Percentiles rank a stretch among this genome's conserved stretches.
These are phyloP conservation scores for Closterium sp. DNA, from an alignment of 139 green algal species.

Conservation along the genomic window DNA sequence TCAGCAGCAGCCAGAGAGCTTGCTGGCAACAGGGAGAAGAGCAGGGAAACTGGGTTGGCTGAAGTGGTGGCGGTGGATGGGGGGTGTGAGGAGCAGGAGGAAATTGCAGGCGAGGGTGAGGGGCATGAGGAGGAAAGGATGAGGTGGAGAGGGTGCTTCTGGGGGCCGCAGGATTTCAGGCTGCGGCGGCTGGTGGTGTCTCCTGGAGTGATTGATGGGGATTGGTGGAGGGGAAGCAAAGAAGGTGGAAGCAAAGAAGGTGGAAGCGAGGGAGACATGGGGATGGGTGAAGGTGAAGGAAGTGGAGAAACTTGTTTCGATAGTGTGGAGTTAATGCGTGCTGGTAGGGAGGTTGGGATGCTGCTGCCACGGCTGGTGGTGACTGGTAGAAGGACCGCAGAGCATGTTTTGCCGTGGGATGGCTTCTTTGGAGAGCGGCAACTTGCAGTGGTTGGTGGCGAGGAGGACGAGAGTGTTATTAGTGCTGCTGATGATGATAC, in stretches of 20 bases:
- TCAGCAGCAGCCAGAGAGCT: too few relatives aligned
- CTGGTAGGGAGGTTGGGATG: neutral
- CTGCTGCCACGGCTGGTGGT: neutral
- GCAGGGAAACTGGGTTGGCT: too few relatives aligned
- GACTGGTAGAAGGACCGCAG: neutral
- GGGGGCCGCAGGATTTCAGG: neutral
- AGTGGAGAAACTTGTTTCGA: neutral
- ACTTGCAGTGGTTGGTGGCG: neutral
- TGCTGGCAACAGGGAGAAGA: too few relatives aligned
- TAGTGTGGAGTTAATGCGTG: neutral
- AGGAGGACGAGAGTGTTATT: neutral
- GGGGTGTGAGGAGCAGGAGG: too few relatives aligned
- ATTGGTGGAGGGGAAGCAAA: neutral
- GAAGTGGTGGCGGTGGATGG: too few relatives aligned
- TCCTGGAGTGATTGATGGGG: neutral
- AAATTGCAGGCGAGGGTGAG: too few relatives aligned
- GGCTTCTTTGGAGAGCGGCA: neutral
- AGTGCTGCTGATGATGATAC: neutral
- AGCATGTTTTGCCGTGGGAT: neutral
- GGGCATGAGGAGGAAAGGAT: too few relatives aligned
- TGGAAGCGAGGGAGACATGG: neutral
- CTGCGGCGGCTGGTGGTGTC: neutral
- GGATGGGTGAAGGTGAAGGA: too few relatives aligned
- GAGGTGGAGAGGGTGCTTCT: neutral
- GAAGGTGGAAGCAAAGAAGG: neutral